Evolutionary conservation across 2,329 filamentous ascomycete species (phyloP).

Genomic region (Juglanconis oblonga): DNA sequence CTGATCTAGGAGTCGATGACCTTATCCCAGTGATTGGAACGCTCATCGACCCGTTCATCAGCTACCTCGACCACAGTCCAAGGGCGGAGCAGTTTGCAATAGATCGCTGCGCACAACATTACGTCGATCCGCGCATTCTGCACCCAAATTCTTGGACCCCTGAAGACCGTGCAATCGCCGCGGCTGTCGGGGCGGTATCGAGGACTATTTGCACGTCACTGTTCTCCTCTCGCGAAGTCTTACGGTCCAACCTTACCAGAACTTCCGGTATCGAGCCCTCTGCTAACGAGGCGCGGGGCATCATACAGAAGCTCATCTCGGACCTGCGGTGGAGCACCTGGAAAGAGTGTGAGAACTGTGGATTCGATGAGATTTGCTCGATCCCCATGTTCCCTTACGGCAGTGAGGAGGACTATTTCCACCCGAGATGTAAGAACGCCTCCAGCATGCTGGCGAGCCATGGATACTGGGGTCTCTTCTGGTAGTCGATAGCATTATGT

Average conservation of each 20-base stretch:
- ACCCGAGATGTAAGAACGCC: slow-evolving; percentile 26
- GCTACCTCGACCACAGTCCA: slow-evolving; percentile 32
- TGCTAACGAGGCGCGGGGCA: slow-evolving; percentile 6
- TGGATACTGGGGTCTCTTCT: no score
- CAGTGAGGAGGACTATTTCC: slow-evolving; percentile 26
- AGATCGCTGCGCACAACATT: slow-evolving; percentile 45
- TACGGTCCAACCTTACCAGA: slow-evolving; percentile 13
- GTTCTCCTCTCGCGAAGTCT: slow-evolving; percentile 25
- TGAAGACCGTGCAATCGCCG: slow-evolving; percentile 42
- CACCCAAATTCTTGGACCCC: slow-evolving; percentile 29
- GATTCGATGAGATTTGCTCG: slow-evolving; percentile 32
- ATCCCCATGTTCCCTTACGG: slow-evolving; percentile 39
- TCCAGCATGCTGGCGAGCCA: no score
- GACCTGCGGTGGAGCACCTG: slow-evolving; percentile 33
- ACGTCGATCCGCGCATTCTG: slow-evolving; percentile 31
- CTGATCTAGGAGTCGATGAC: slow-evolving; percentile 22
- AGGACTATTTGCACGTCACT: slow-evolving; percentile 35
- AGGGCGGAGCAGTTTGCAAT: slow-evolving; percentile 33
- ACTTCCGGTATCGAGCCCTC: background rate
- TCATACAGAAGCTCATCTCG: slow-evolving; percentile 24
- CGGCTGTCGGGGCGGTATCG: slow-evolving; percentile 39
- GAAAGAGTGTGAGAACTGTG: slow-evolving; percentile 32
- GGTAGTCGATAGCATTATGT: no score
- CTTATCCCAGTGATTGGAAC: slow-evolving; percentile 35
- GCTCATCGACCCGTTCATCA: slow-evolving; percentile 37